Base-by-base conservation (phyloP, 306 rosid species). In the Cicer yamashitae region DNA sequence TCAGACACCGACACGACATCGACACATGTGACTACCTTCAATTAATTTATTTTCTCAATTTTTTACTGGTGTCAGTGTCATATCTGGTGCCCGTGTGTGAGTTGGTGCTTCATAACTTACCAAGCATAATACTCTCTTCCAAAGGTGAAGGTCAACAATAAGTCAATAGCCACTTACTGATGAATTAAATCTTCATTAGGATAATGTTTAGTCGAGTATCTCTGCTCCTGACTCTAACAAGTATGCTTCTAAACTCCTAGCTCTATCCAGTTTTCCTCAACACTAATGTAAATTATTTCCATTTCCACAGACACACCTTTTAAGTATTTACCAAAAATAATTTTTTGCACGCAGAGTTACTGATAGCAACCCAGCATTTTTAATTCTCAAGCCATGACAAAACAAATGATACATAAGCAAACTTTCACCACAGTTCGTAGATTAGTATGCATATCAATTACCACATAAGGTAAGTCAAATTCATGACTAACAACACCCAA, bases 81-180 rank as follows among this genome's bases (percentile, higher is more conserved):
- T 3, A 25, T 25, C 34, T 25, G 4, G 34, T 25, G 34, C 2
- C 0, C 34, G 34, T 25, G 34, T 25, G 0, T 2, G 34, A 25
- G 34, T 25, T 3, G 34, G 4, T 25, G 34, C 34, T 25, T 25
- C 34, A 25, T 25, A 25, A 25, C 34, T 25, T 25, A 38, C 46
- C 46, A 61, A 61, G 67, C 14, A 70, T 37, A 63, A 61, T 54
- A 18, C 66, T 76, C 65, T 76, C 75, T 50, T 69, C 63, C 51
- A 38, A 68, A 30, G 46, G 39, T 22, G 59, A 51, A 63, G 7
- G 73, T 46, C 43, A 73, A 67, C 50, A 69, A 51, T 41, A 48
- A 65, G 73, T 60, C 50, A 64, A 41, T 40, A 38, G 53, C 47
- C 45, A 25, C 7, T 40, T 48, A 57, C 38, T 22, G 43, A 48